A percentile compares a stretch with the other conserved stretches of the same genome.
Conservation (phyloP, 768 basidiomycete genomes). For the Psilocybe sp. region DNA sequence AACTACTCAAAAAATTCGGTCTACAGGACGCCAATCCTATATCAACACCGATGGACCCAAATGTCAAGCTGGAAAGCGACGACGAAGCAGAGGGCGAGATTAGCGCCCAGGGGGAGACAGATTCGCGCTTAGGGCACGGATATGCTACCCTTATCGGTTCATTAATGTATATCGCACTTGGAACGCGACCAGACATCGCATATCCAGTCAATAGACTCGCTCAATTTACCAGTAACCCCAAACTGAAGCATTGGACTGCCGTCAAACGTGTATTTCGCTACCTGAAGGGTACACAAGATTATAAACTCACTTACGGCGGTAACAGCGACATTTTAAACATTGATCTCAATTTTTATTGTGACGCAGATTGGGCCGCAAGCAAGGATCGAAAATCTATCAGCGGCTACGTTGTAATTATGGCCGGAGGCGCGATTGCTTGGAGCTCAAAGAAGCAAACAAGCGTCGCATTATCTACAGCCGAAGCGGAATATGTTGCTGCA, state of each 20-base stretch:
- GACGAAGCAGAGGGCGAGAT: background rate
- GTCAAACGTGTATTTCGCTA: constrained; percentile 38
- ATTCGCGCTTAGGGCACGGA: background rate
- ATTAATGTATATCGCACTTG: constrained; percentile 34
- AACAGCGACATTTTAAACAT: no score
- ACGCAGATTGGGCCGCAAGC: no score
- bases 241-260: constrained; percentile 31
- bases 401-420: constrained; percentile 27
- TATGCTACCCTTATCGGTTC: no score
- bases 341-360: no score
- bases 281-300: constrained; percentile 23
- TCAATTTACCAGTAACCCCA: constrained; percentile 31
- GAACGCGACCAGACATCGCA: no score
- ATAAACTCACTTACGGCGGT: no score
- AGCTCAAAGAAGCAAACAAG: constrained; percentile 28
- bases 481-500: constrained; percentile 42
- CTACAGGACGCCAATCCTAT: constrained; percentile 21
- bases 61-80: constrained; percentile 17
- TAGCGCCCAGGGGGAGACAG: constrained; percentile 1
- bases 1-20: constrained; percentile 23
- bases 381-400: no score
- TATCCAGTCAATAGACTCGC: constrained; percentile 28
- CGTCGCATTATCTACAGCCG: constrained; percentile 35
- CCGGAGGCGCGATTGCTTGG: constrained; percentile 38
- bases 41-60: constrained; percentile 19